Evolutionary conservation across 1,139 yeast genomes (phyloP).

Genomic region (Diutina catenulata): DNA sequence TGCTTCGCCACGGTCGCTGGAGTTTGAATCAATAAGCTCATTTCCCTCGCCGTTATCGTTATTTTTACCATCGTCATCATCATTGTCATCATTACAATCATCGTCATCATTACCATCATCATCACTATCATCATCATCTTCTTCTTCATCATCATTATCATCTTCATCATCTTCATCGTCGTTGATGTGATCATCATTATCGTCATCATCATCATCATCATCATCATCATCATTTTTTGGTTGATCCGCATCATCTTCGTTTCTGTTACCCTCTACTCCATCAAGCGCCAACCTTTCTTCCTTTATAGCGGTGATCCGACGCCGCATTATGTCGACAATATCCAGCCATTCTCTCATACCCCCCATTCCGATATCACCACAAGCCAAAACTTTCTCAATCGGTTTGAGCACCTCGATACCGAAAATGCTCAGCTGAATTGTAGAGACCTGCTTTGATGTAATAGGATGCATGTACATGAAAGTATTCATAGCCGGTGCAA

Average conservation of each 20-base stretch:
- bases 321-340: constrained; percentile 67
- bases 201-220: constrained; percentile 17
- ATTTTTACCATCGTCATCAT: neutral
- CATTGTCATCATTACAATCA: constrained; percentile 9
- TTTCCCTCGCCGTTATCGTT: too few species aligned
- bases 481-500: constrained; percentile 98
- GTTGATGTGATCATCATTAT: constrained; percentile 13
- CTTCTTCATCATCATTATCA: constrained; percentile 21
- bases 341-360: constrained; percentile 98
- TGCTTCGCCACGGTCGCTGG: too few species aligned
- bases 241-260: constrained; percentile 11
- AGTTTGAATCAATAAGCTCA: too few species aligned
- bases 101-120: constrained; percentile 27
- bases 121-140: constrained; percentile 25
- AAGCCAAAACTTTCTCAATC: constrained; percentile 82
- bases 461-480: constrained; percentile 92
- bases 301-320: constrained; percentile 30
- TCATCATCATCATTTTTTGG: constrained; percentile 8
- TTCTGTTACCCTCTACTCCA: constrained; percentile 8
- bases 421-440: constrained; percentile 34
- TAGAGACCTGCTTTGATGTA: constrained; percentile 67
- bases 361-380: constrained; percentile 97
- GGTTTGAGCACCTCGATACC: constrained; percentile 77
- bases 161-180: constrained; percentile 18
- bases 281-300: constrained; percentile 11